Conservation (phyloP, 805 yeast species). For the Candida anglica region DNA sequence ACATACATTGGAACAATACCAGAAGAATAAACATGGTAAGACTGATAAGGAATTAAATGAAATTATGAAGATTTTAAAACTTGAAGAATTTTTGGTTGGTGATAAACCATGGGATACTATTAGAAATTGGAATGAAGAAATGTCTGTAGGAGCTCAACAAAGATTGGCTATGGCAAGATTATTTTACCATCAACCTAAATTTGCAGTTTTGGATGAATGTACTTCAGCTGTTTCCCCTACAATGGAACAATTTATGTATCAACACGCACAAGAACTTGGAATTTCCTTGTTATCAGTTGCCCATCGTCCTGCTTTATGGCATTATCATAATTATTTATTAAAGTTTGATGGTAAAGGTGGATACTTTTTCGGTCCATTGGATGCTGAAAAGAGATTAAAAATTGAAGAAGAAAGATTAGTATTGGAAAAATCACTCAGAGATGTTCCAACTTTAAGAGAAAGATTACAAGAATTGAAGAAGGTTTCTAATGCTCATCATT, state of each 20-base stretch:
- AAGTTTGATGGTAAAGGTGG: slow-evolving; percentile 86
- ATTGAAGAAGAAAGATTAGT: slow-evolving; percentile 75
- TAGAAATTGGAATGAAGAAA: slow-evolving; percentile 84
- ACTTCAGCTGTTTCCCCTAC: slow-evolving; percentile 91
- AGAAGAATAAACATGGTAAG: slow-evolving; percentile 23
- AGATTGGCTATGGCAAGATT: slow-evolving; percentile 89
- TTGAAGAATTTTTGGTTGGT: slow-evolving; percentile 49
- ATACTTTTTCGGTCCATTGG: slow-evolving; percentile 55
- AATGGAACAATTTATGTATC: slow-evolving; percentile 85
- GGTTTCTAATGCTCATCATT: slow-evolving; percentile 43
- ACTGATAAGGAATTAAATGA: slow-evolving; percentile 49
- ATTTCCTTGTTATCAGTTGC: slow-evolving; percentile 87
- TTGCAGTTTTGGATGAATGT: slow-evolving; percentile 94
- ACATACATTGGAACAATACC: slow-evolving; percentile 58
- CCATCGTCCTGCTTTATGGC: slow-evolving; percentile 90
- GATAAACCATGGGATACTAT: slow-evolving; percentile 56
- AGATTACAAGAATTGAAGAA: slow-evolving; percentile 61
- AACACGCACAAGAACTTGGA: slow-evolving; percentile 72
- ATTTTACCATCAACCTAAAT: slow-evolving; percentile 86
- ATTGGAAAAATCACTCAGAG: slow-evolving; percentile 68
- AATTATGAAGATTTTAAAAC: slow-evolving; percentile 53
- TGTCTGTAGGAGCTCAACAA: slow-evolving; percentile 90
- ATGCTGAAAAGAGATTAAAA: slow-evolving; percentile 67
- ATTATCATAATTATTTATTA: slow-evolving; percentile 76
- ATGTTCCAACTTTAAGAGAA: slow-evolving; percentile 62